These are phyloP conservation scores for Epichloe gansuensis DNA, from an alignment of 2,329 filamentous ascomycete species.

Conservation along the genomic window DNA sequence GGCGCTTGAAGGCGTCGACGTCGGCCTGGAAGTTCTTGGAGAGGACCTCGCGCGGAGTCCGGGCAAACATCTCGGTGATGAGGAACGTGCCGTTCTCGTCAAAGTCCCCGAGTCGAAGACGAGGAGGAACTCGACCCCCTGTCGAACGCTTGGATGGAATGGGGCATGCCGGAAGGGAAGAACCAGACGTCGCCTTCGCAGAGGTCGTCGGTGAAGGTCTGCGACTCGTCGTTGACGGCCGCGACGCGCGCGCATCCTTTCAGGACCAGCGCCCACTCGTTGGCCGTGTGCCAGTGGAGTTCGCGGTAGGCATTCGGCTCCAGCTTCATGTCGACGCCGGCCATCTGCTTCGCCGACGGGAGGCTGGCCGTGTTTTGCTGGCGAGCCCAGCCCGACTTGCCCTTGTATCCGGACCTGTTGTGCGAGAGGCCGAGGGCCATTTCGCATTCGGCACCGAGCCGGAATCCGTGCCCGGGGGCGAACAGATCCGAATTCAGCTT, in stretches of 20 bases:
- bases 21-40: constrained; percentile 42
- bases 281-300: constrained; percentile 49
- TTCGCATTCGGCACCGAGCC: constrained; percentile 33
- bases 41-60: constrained; percentile 39
- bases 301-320: constrained; percentile 47
- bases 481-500: constrained; percentile 41
- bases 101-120: constrained; percentile 49
- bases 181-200: constrained; percentile 21
- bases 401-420: constrained; percentile 32
- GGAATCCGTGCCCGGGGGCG: constrained; percentile 41
- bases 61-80: constrained; percentile 38
- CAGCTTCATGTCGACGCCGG: constrained; percentile 47
- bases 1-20: constrained; percentile 32
- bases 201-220: constrained; percentile 35
- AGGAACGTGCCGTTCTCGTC: constrained; percentile 49
- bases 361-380: constrained; percentile 41
- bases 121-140: constrained; percentile 46
- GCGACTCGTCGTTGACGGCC: constrained; percentile 39
- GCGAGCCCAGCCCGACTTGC: constrained; percentile 38
- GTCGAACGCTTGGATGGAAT: constrained; percentile 42
- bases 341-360: constrained; percentile 38
- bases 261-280: constrained; percentile 39
- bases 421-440: constrained; percentile 44
- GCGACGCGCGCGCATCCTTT: constrained; percentile 40
- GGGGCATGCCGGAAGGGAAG: constrained; percentile 37